phyloP scores from a whole-genome alignment of 305 asterid genomes.

The Caryopteris hybrid region DNA sequence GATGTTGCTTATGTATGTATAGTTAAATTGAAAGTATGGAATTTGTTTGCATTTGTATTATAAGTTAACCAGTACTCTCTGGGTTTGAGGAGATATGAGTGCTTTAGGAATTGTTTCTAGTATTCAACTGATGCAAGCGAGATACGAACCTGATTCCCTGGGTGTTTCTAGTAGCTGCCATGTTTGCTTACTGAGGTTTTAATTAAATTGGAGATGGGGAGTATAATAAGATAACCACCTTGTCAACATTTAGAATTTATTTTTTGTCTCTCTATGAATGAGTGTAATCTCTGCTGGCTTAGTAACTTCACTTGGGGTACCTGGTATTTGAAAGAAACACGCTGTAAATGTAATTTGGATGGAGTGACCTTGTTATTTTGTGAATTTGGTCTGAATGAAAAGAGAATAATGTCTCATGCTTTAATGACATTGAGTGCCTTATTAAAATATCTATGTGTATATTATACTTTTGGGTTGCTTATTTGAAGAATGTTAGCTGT shows the following conservation, averaged over 20 bases:
- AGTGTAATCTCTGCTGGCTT: not conserved
- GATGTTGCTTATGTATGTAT: conserved; percentile 3
- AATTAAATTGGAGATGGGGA: not conserved
- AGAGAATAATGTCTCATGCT: not conserved
- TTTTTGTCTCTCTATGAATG: not conserved
- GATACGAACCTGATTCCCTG: not conserved
- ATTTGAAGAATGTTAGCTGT: too few species aligned
- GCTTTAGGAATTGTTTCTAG: not conserved
- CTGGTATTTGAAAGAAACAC: not conserved
- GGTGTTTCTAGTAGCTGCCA: conserved; percentile 4
- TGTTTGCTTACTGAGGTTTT: not conserved
- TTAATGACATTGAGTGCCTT: too few species aligned
- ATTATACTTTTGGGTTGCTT: not conserved
- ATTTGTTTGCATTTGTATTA: too few species aligned
- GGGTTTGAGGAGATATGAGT: not conserved
- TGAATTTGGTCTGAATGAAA: not conserved
- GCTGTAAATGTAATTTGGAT: not conserved
- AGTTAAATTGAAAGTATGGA: not conserved
- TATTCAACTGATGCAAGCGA: not conserved
- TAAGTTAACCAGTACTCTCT: not conserved
- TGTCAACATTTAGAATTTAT: not conserved
- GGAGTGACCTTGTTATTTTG: not conserved
- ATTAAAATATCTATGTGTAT: not conserved
- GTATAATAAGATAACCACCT: not conserved
- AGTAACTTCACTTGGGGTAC: not conserved